Percentiles rank a stretch among this genome's conserved stretches.
Evolutionary conservation across 441 rosid genomes (phyloP).

Genomic region (Breynia disticha): DNA sequence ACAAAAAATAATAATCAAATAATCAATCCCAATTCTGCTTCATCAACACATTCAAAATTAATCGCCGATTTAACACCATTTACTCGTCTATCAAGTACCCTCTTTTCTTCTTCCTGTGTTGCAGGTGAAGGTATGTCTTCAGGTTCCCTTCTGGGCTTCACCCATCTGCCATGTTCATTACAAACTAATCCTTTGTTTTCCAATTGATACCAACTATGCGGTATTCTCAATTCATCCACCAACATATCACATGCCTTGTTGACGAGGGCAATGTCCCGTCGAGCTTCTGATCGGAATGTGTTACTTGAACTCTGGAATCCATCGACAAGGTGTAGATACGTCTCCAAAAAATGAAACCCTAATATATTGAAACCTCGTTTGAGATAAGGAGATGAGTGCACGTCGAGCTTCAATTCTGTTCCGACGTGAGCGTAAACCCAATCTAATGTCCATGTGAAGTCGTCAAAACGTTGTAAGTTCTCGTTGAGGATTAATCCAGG

Average conservation of each 20-base stretch:
- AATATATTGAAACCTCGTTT: constrained; percentile 25
- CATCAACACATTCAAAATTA: too few relatives aligned
- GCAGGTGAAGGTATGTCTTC: constrained; percentile 53
- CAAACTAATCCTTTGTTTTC: constrained; percentile 60
- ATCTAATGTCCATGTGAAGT: constrained; percentile 8
- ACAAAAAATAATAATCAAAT: too few relatives aligned
- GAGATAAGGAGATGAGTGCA: constrained; percentile 26
- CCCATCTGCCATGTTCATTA: constrained; percentile 54
- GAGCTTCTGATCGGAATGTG: constrained; percentile 40
- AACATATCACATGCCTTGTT: constrained; percentile 59
- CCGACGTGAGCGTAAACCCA: constrained; percentile 42
- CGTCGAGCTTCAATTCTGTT: constrained; percentile 22
- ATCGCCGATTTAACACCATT: too few relatives aligned
- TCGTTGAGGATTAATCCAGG: constrained; percentile 25
- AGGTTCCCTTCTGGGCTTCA: constrained; percentile 32
- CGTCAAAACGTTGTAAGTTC: constrained; percentile 13
- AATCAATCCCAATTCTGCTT: too few relatives aligned
- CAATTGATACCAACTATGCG: constrained; percentile 47
- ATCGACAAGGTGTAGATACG: constrained; percentile 58
- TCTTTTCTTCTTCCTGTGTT: too few relatives aligned
- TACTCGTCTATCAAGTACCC: too few relatives aligned
- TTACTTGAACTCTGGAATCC: constrained; percentile 40
- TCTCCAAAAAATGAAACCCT: constrained; percentile 41
- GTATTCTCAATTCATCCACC: constrained; percentile 52
- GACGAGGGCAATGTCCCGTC: constrained; percentile 62